A percentile compares a stretch with the other conserved stretches of the same genome.
These are phyloP conservation scores for Solanum okadae DNA, from an alignment of 257 asterid species.

Conservation along the genomic window DNA sequence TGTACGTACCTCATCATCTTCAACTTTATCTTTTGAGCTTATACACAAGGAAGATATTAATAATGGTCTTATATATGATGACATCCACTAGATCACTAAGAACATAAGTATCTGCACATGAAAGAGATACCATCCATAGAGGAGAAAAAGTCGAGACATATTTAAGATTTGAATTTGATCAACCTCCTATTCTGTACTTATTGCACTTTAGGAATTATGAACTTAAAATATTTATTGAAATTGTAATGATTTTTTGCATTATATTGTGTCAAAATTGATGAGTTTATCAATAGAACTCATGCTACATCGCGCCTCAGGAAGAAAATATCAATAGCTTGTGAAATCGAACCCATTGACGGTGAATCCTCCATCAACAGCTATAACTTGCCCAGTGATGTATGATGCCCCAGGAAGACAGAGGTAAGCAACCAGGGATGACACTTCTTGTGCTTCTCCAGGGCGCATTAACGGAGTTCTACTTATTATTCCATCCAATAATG, in stretches of 20 bases:
- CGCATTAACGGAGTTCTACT: slow-evolving; percentile 71
- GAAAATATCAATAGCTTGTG: background rate
- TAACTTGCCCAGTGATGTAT: slow-evolving; percentile 65
- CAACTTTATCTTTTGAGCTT: background rate
- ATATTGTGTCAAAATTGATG: background rate
- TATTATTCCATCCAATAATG: slow-evolving; percentile 40
- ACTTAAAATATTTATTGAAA: background rate
- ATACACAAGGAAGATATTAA: background rate
- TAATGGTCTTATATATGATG: background rate
- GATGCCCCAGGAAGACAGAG: slow-evolving; percentile 89
- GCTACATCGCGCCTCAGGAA: background rate
- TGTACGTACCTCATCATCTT: too few relatives aligned
- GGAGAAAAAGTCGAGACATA: too few relatives aligned
- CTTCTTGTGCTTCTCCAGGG: slow-evolving; percentile 69
- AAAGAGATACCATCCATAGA: too few relatives aligned
- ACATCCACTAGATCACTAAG: background rate
- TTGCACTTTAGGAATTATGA: background rate
- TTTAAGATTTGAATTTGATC: too few relatives aligned
- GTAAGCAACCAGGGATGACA: slow-evolving; percentile 70
- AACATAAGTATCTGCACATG: background rate
- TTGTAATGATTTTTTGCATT: background rate
- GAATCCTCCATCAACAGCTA: slow-evolving; percentile 81
- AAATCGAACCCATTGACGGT: slow-evolving; percentile 52
- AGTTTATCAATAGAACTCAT: background rate
- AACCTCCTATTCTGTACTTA: background rate